Base-by-base conservation (phyloP, 306 rosid species). In the Cicer judaicum region DNA sequence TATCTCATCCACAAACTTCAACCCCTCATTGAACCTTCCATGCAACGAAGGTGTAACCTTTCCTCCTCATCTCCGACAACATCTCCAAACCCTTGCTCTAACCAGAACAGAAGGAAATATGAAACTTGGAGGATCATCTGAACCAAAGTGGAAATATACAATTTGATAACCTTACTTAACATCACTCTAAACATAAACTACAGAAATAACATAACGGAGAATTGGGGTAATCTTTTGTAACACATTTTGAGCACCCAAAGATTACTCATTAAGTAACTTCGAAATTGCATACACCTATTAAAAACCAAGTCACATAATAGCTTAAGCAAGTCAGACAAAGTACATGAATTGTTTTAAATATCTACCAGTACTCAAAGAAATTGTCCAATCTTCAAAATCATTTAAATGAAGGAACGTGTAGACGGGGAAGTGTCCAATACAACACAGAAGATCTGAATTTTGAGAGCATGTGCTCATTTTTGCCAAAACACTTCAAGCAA, bases 1-100 rank as follows among this genome's bases (percentile, higher is more conserved):
- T 8, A 88, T 73, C 79, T 85, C 88, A 53, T 91, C 89, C 80
- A 89, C 44, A 82, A 91, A 62, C 62, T 74, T 70, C 76, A 79
- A 78, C n/a, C 91, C 98, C 82, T 87, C 93, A 4, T 70, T 88
- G 52, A 88, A 48, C 43, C 86, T 84, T 59, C 93, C 88, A 75
- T 85, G 90, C 81, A 74, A 91, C 96, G 16, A 85, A 93, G 0
- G 85, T 82, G 54, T 55, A 89, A 50, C 96, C 96, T 60, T 83
- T 80, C 57, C 76, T 76, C 85, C 72, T 83, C 92, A 93, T 93
- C 77, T 85, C 85, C 0, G 72, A 73, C 74, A 93, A 74, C 53
- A 89, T 83, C 84, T 89, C 90, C 52, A 93, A 73, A 73, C 54
- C 92, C 98, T 67, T 75, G 63, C 63, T 87, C 81, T 50, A 84